These are phyloP conservation scores for Aspergillus bombycis DNA, from an alignment of 2,329 filamentous ascomycete species.

Conservation along the genomic window DNA sequence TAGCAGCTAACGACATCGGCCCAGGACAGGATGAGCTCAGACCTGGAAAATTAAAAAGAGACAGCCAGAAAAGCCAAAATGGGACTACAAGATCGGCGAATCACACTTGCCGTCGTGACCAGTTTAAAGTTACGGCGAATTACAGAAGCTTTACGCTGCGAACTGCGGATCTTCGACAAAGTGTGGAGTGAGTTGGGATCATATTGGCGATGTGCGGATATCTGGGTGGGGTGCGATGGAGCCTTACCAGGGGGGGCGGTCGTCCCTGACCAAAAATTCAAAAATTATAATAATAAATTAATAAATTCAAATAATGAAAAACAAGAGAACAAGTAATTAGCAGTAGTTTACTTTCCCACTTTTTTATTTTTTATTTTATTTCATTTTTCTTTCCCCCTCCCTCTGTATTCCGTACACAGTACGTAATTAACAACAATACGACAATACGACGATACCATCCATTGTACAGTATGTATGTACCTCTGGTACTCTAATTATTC, in stretches of 20 bases:
- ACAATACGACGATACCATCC: background rate
- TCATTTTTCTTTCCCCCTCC: background rate
- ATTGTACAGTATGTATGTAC: background rate
- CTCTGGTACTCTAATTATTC: background rate
- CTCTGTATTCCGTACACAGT: background rate
- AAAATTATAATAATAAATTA: slow-evolving; percentile 3
- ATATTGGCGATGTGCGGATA: slow-evolving; percentile 30
- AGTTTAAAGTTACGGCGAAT: slow-evolving; percentile 35
- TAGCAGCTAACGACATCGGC: slow-evolving; percentile 18
- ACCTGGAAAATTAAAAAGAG: slow-evolving; percentile 21
- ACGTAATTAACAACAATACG: background rate
- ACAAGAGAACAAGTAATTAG: slow-evolving; percentile 1
- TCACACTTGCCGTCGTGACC: slow-evolving; percentile 21
- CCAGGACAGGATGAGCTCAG: slow-evolving; percentile 25
- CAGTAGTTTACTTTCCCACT: background rate
- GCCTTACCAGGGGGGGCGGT: slow-evolving; percentile 26
- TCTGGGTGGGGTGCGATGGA: slow-evolving; percentile 27
- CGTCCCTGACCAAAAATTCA: slow-evolving; percentile 22
- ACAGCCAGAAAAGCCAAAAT: slow-evolving; percentile 19
- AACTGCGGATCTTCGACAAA: slow-evolving; percentile 35
- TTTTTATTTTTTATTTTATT: background rate
- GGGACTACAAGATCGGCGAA: slow-evolving; percentile 25
- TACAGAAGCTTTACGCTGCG: slow-evolving; percentile 34
- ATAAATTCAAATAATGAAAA: slow-evolving; percentile 2
- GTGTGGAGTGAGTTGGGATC: slow-evolving; percentile 31